Evolutionary conservation across 1,284 basidiomycete genomes (phyloP).

Genomic region (Trichosporon coremiiforme): DNA sequence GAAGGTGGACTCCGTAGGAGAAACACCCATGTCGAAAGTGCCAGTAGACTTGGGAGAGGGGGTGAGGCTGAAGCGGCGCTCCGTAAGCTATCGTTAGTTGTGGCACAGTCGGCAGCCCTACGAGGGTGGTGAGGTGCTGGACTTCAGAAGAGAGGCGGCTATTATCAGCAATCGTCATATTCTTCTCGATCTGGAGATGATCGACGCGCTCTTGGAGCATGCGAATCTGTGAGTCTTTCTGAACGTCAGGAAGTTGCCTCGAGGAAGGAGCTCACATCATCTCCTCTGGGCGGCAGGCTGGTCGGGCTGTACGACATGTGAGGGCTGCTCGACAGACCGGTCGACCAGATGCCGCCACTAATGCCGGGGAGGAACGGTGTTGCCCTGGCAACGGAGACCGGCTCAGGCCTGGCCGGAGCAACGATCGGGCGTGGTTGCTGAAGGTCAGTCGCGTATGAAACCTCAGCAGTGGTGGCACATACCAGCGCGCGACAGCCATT

Average conservation of each 20-base stretch:
- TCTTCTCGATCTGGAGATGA: constrained; percentile 41
- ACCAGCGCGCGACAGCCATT: constrained; percentile 17
- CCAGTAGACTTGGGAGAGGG: constrained; percentile 2
- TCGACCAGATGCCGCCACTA: constrained; percentile 30
- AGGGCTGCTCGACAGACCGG: constrained; percentile 4
- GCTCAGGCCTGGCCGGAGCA: not conserved
- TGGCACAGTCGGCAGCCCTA: not conserved
- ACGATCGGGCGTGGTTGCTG: constrained; percentile 5
- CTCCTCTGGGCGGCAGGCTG: not conserved
- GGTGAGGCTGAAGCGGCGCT: constrained; percentile 5
- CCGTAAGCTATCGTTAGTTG: constrained; percentile 14
- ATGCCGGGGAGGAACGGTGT: constrained; percentile 33
- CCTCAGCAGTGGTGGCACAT: not conserved
- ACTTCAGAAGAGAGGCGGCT: constrained; percentile 26
- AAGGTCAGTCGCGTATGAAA: not conserved
- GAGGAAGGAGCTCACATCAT: not conserved
- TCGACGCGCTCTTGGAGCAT: constrained; percentile 32
- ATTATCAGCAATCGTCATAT: constrained; percentile 30
- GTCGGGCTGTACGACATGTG: not conserved
- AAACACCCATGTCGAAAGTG: not conserved
- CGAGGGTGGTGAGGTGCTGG: constrained; percentile 26
- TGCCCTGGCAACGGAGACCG: constrained; percentile 19
- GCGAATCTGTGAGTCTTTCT: constrained; percentile 32
- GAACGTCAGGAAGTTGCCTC: not conserved
- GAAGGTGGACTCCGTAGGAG: not conserved